Base-by-base conservation (phyloP, 2,329 filamentous ascomycete genomes). In the Aspergillus sp. region DNA sequence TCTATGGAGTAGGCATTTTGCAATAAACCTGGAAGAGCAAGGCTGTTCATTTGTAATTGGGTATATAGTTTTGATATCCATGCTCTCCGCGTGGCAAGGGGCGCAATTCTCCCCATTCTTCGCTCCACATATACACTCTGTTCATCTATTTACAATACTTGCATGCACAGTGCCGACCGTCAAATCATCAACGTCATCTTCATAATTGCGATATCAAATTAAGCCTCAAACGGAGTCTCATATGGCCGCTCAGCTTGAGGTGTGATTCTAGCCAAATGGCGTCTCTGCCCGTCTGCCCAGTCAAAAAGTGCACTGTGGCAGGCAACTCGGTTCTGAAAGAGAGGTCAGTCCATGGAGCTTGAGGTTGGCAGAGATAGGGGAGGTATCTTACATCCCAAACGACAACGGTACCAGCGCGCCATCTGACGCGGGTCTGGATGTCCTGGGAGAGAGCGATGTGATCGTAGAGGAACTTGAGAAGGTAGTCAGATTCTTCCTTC, bases 201-300 rank as follows among this genome's bases (percentile, higher is more conserved):
- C 12, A 42, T 11, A 15, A 19, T 41, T 8, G 13, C 30, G 12
- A 4, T 34, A 13, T 11, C 5, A n/a, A 46, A 37, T 37, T 60
- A 71, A 13, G 59, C 68, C 20, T 75, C 72, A 62, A 81, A 85
- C 0, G 85, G 84, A 1, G 86, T 95, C 80, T 95, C 88, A 64
- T 79, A 90, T 0, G 90, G 90, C 59, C 79, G 75, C 79, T 96
- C 91, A 1, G 90, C 91, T 76, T 93, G 89, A 0, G 91, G 90
- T 4, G 90, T 93, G 68, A 96, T 88, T 44, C 91, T 83, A 5
- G 90, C 91, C 61, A 96, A 75, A 76, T 96, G 91, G 51, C 91
- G 82, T 58, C 91, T 80, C 73, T 90, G 86, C 3, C 90, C 90
- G 70, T 85, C 85, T 65, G 89, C 85, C 91, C 91, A 96, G 72